A percentile compares a stretch with the other conserved stretches of the same genome.
Conservation (phyloP, 768 basidiomycete species). For the Tricholoma hemisulphureum region DNA sequence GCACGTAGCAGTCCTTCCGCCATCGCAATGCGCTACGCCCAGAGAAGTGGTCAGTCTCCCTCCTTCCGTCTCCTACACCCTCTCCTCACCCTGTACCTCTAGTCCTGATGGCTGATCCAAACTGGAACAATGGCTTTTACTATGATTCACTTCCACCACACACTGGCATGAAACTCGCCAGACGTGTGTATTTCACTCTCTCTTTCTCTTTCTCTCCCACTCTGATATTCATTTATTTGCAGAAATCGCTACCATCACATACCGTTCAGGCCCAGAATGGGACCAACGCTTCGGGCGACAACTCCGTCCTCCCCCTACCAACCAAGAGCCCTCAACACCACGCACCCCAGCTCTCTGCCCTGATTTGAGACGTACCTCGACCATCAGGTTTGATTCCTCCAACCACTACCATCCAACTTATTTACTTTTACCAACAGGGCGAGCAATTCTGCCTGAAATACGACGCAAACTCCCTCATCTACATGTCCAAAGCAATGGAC, state of each 20-base stretch:
- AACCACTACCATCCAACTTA: too few species aligned
- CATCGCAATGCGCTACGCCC: slow-evolving; percentile 94
- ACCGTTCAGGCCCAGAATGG: slow-evolving; percentile 99
- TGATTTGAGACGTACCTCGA: slow-evolving; percentile 99
- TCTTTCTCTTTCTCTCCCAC: too few species aligned
- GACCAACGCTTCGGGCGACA: slow-evolving; percentile 94
- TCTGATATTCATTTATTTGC: background rate
- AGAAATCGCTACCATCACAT: slow-evolving; percentile 99
- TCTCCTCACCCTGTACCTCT: too few species aligned
- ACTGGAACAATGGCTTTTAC: slow-evolving; percentile 99
- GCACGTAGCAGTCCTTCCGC: slow-evolving; percentile 89
- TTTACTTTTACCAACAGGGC: slow-evolving; percentile 53
- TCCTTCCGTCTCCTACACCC: too few species aligned
- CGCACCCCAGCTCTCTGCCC: slow-evolving; percentile 82
- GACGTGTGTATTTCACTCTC: slow-evolving; percentile 79
- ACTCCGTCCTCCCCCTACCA: slow-evolving; percentile 44
- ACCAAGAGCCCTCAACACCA: slow-evolving; percentile 29
- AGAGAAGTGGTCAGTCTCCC: slow-evolving; percentile 98
- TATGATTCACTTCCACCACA: slow-evolving; percentile 95
- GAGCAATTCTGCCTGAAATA: slow-evolving; percentile 98
- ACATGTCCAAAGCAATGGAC: slow-evolving; percentile 99
- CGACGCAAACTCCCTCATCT: slow-evolving; percentile 98
- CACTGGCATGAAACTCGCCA: slow-evolving; percentile 96
- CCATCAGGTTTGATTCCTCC: slow-evolving; percentile 80
- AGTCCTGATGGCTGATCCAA: slow-evolving; percentile 99